phyloP scores from a whole-genome alignment of 345 rosid species.

The Triadica sebifera region DNA sequence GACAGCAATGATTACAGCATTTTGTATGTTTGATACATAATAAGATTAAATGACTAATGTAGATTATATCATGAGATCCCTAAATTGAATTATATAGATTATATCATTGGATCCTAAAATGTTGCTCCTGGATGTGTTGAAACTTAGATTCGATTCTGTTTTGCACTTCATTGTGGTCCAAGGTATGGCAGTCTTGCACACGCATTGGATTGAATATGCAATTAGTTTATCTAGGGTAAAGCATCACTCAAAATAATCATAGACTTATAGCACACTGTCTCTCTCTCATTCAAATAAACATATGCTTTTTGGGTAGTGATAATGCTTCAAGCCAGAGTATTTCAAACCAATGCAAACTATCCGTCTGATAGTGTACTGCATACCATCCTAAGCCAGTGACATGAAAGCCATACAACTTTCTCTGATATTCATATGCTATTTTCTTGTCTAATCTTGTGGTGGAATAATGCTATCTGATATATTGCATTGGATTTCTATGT shows the following conservation, averaged over 20 bases:
- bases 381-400: neutral
- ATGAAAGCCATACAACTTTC: neutral
- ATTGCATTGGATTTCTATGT: neutral
- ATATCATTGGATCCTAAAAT: neutral
- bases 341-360: neutral
- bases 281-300: neutral
- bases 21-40: neutral
- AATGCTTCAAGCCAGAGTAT: neutral
- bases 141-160: neutral
- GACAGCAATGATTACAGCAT: neutral
- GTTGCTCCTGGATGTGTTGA: neutral
- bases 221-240: neutral
- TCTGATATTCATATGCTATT: neutral
- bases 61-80: neutral
- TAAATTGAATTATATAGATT: neutral
- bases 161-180: neutral
- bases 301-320: neutral
- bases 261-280: neutral
- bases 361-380: neutral
- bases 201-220: neutral
- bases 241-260: neutral
- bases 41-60: neutral
- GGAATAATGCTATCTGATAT: neutral
- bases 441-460: neutral
- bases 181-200: neutral